Evolutionary conservation across 495 filamentous ascomycete species (phyloP).

Genomic region (Lasiosphaeris hirsuta): DNA sequence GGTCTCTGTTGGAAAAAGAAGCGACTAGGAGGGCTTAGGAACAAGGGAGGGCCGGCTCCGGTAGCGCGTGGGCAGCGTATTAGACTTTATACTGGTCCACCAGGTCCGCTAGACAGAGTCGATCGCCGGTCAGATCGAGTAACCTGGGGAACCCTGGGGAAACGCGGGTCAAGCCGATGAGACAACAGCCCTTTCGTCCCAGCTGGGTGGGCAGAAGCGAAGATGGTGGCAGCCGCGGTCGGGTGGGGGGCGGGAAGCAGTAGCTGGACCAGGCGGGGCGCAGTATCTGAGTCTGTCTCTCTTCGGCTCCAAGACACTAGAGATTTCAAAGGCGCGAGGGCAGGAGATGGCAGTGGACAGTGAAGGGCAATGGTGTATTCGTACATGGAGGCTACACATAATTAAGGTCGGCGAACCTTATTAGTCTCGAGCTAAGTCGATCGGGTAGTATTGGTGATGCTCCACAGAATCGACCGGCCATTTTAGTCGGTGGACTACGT

Average conservation of each 20-base stretch:
- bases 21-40: not conserved
- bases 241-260: conserved; percentile 7
- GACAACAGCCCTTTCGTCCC: conserved; percentile 6
- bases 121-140: conserved; percentile 1
- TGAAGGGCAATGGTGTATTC: conserved; percentile 18
- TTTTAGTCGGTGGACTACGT: conserved; percentile 23
- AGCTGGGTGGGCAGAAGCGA: conserved; percentile 10
- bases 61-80: conserved; percentile 20
- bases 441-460: conserved; percentile 18
- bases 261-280: conserved; percentile 16
- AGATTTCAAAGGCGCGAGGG: conserved; percentile 13
- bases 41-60: conserved; percentile 24
- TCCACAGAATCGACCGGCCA: conserved; percentile 25
- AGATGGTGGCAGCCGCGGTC: not conserved
- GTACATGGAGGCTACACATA: conserved; percentile 25
- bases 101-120: not conserved
- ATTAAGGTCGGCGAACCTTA: conserved; percentile 14
- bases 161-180: conserved; percentile 6
- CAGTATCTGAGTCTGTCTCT: conserved; percentile 6
- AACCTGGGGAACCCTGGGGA: conserved; percentile 2
- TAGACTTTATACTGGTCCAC: conserved; percentile 22
- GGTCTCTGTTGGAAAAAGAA: not conserved
- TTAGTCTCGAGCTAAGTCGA: conserved; percentile 21
- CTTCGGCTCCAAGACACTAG: conserved; percentile 17
- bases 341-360: conserved; percentile 9